A percentile compares a stretch with the other conserved stretches of the same genome.
phyloP scores from a whole-genome alignment of 139 green algal species.

The Coccomyxa sp. region DNA sequence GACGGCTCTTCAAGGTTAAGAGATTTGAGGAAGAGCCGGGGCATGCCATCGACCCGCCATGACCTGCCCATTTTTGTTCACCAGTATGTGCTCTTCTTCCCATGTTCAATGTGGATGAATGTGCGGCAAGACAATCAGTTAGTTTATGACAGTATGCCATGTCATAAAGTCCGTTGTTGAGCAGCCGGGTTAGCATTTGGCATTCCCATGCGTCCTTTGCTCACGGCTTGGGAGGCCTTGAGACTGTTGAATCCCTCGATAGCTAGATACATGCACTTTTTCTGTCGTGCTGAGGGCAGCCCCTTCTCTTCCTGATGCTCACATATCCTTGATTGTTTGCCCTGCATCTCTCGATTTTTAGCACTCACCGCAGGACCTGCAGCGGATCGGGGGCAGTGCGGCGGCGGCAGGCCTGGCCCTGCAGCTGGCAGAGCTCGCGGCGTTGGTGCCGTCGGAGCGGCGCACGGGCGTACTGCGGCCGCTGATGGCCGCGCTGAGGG shows the following conservation, averaged over 20 bases:
- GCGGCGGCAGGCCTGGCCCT: slow-evolving; percentile 13
- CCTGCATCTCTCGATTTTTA: no score
- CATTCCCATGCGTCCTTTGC: not conserved
- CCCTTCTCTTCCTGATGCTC: not conserved
- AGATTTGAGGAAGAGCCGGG: no score
- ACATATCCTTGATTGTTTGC: not conserved
- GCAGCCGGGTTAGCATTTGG: no score
- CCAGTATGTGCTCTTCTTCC: no score
- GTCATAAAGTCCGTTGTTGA: no score
- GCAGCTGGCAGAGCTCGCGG: slow-evolving; percentile 37
- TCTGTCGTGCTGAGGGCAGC: not conserved
- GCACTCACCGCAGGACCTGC: not conserved
- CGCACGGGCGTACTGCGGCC: not conserved
- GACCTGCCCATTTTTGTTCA: no score
- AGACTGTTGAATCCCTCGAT: not conserved
- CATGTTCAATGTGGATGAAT: no score
- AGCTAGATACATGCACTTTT: not conserved
- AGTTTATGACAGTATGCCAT: no score
- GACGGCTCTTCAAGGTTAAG: no score
- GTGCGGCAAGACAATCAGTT: no score
- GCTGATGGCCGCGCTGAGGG: not conserved
- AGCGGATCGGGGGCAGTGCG: not conserved
- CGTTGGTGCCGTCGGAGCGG: not conserved
- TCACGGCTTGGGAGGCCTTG: not conserved
- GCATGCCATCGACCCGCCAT: no score